Base-by-base conservation (phyloP, 331 rosid genomes). In the Pyracantha coccinea region DNA sequence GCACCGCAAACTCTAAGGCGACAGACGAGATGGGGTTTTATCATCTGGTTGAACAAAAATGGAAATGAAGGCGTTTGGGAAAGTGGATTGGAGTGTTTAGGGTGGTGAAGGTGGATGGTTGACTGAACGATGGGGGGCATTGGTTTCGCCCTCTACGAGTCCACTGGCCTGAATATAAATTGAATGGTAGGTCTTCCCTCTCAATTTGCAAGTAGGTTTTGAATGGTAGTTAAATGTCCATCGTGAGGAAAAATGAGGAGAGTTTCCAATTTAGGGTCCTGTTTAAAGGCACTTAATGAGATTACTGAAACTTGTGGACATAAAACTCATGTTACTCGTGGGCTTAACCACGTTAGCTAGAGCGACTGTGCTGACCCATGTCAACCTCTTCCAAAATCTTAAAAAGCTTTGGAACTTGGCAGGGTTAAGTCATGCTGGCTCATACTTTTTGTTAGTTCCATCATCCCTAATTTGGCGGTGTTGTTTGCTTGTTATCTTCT, bases 171-270 rank as follows among this genome's bases (percentile, higher is more conserved):
- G n/a, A 4, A 3, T 16, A 0, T 14, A 16, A 7, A 62, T 53
- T 54, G 79, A 76, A 55, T 57, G 79, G 73, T 76, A 67, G 79
- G 79, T 76, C 67, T 35, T 35, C 8, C 74, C 69, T 23, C 23
- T 25, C n/a, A 7, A 17, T 19, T 10, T 25, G 15, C 28, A 19
- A 25, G 59, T 35, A 5, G 1, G 47, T 60, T 55, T 76, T 76
- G 79, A 76, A 59, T 66, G 66, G 79, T 66, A 67, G 79, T 67
- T 76, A 50, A 50, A 20, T 69, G 62, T 4, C 14, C n/a, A 23
- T 3, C 14, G 7, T 35, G 14, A 19, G 25, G 16, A 21, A 66
- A 67, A 38, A 2, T 20, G 71, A 1, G 10, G 8, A 2, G 19
- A 17, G 23, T 9, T 66, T 19, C 8, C 63, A 57, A 3, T 11